Percentiles rank a stretch among this genome's conserved stretches.
Evolutionary conservation across 1,139 yeast species (phyloP).

Genomic region (Hyphopichia burtonii): DNA sequence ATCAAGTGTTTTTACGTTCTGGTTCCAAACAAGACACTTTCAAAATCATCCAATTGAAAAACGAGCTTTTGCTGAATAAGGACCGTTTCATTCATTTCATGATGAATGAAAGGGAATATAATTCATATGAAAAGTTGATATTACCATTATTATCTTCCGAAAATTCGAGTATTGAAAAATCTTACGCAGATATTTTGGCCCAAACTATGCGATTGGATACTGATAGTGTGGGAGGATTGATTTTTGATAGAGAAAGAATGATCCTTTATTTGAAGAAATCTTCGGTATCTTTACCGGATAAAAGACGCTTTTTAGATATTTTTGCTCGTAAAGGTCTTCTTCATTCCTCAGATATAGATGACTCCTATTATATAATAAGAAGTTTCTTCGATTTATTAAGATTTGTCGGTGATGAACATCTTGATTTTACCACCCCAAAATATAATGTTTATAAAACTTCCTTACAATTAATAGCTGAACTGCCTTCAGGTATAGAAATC

Average conservation of each 20-base stretch:
- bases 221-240: conserved; percentile 9
- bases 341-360: conserved; percentile 9
- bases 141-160: conserved; percentile 12
- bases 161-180: conserved; percentile 2
- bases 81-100: conserved; percentile 19
- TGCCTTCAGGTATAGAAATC: conserved; percentile 7
- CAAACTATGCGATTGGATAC: conserved; percentile 18
- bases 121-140: conserved; percentile 16
- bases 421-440: conserved; percentile 15
- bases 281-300: conserved; percentile 9
- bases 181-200: conserved; percentile 25
- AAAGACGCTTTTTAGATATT: conserved; percentile 18
- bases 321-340: conserved; percentile 21
- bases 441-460: conserved; percentile 17
- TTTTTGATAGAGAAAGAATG: conserved; percentile 13
- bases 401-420: conserved; percentile 19
- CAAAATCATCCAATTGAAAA: neutral
- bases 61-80: conserved; percentile 14
- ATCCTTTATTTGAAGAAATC: conserved; percentile 13
- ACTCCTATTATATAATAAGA: conserved; percentile 12
- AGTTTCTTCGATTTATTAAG: conserved; percentile 18
- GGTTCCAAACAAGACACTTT: neutral
- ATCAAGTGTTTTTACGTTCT: neutral
- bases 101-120: conserved; percentile 19
- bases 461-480: conserved; percentile 16